These are phyloP conservation scores for Pseudogymnoascus sp. DNA, from an alignment of 2,329 filamentous ascomycete genomes.

Conservation along the genomic window DNA sequence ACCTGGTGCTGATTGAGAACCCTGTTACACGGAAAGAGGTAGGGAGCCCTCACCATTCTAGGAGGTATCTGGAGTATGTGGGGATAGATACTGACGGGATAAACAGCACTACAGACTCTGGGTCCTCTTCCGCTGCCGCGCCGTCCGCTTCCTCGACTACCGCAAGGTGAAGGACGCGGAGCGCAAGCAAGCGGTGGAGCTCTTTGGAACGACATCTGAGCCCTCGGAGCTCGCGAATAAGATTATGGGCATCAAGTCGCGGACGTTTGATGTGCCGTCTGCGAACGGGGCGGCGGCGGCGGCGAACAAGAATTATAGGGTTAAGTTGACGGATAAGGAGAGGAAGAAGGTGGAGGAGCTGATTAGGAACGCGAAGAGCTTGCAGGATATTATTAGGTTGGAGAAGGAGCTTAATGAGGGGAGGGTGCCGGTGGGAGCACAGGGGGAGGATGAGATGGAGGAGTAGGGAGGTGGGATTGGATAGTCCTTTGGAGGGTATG, in stretches of 20 bases:
- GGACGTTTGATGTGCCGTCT: conserved; percentile 54
- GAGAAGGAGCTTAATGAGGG: conserved; percentile 93
- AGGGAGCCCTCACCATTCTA: conserved; percentile 28
- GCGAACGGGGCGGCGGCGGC: conserved; percentile 37
- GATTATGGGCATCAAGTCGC: conserved; percentile 79
- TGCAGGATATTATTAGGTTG: conserved; percentile 81
- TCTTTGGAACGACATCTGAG: conserved; percentile 73
- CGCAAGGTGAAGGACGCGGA: conserved; percentile 84
- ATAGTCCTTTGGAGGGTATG: not conserved
- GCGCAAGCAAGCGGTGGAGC: conserved; percentile 61
- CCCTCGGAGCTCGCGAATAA: conserved; percentile 74
- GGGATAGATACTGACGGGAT: conserved; percentile 11
- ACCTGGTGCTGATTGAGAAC: conserved; percentile 77
- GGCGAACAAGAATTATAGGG: conserved; percentile 58
- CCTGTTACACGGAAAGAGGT: conserved; percentile 91
- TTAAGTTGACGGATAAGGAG: conserved; percentile 83
- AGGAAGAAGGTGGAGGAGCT: conserved; percentile 75
- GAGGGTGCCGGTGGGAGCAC: conserved; percentile 63
- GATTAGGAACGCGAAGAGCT: conserved; percentile 78
- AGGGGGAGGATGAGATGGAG: conserved; percentile 51
- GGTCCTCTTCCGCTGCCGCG: conserved; percentile 78
- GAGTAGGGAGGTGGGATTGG: conserved; percentile 33
- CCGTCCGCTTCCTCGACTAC: conserved; percentile 85
- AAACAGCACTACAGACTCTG: conserved; percentile 81
- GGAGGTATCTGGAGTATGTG: not conserved